These are phyloP conservation scores for Dryas octopetala DNA, from an alignment of 306 rosid species.

Conservation along the genomic window DNA sequence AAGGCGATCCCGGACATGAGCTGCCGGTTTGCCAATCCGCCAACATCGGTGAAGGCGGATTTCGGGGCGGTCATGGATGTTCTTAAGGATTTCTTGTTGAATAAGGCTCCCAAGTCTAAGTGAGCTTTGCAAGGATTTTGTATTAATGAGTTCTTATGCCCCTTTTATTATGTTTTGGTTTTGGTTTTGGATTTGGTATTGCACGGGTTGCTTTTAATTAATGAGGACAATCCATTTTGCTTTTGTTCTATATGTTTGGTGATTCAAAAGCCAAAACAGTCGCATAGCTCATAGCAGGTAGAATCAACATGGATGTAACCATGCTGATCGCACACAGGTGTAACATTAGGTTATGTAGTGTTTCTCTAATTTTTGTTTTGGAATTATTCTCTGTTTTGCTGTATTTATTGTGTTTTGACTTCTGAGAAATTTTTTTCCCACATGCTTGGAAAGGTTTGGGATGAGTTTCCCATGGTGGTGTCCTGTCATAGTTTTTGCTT, in stretches of 20 bases:
- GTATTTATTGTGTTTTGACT: background rate
- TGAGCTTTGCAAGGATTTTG: background rate
- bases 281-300: background rate
- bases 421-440: background rate
- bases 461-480: background rate
- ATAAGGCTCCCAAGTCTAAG: conserved; percentile 25
- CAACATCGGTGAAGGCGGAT: conserved; percentile 46
- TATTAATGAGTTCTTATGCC: conserved; percentile 2
- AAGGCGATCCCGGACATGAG: conserved; percentile 41
- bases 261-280: background rate
- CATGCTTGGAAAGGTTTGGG: background rate
- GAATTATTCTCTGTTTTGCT: background rate
- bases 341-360: background rate
- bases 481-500: background rate
- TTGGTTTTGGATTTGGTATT: conserved; percentile 1
- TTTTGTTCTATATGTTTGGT: background rate
- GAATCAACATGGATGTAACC: background rate
- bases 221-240: background rate
- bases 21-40: conserved; percentile 52
- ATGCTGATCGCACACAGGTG: background rate
- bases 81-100: conserved; percentile 38
- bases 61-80: conserved; percentile 56
- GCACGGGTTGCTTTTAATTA: background rate
- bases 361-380: background rate
- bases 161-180: conserved; percentile 13